phyloP scores from a whole-genome alignment of 2,329 filamentous ascomycete genomes.

The Aureobasidium lini region DNA sequence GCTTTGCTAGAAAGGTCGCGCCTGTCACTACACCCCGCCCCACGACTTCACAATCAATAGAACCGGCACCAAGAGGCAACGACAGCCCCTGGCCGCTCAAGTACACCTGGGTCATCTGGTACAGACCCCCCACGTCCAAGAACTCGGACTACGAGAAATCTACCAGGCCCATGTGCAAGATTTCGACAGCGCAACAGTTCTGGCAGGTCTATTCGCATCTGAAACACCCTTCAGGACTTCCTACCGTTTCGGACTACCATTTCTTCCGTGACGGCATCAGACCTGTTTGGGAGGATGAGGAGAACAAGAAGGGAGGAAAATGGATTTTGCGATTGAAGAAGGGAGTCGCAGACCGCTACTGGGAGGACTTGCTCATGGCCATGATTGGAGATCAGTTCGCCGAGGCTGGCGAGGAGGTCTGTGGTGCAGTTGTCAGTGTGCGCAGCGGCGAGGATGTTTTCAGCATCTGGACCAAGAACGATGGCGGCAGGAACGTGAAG shows the following conservation, averaged over 20 bases:
- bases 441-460: slow-evolving; percentile 93
- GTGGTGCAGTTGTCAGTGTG: slow-evolving; percentile 88
- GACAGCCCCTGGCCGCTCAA: slow-evolving; percentile 52
- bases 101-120: slow-evolving; percentile 94
- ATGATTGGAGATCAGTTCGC: slow-evolving; percentile 91
- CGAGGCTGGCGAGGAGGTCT: slow-evolving; percentile 89
- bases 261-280: slow-evolving; percentile 95
- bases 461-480: slow-evolving; percentile 94
- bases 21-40: slow-evolving; percentile 12
- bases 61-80: slow-evolving; percentile 30
- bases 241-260: slow-evolving; percentile 93
- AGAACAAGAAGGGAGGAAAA: slow-evolving; percentile 93
- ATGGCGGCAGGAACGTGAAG: slow-evolving; percentile 89
- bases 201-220: slow-evolving; percentile 84
- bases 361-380: slow-evolving; percentile 87
- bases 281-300: slow-evolving; percentile 97
- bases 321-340: slow-evolving; percentile 98
- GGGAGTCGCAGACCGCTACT: slow-evolving; percentile 91
- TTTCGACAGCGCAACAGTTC: slow-evolving; percentile 81
- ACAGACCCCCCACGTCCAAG: slow-evolving; percentile 91
- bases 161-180: slow-evolving; percentile 74
- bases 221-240: slow-evolving; percentile 78
- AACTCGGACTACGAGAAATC: slow-evolving; percentile 98
- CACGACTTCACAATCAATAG: slow-evolving; percentile 17
- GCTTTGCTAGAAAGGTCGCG: slow-evolving; percentile 15